phyloP scores from a whole-genome alignment of 441 rosid species.

The Bocquillonia castaneifolia region DNA sequence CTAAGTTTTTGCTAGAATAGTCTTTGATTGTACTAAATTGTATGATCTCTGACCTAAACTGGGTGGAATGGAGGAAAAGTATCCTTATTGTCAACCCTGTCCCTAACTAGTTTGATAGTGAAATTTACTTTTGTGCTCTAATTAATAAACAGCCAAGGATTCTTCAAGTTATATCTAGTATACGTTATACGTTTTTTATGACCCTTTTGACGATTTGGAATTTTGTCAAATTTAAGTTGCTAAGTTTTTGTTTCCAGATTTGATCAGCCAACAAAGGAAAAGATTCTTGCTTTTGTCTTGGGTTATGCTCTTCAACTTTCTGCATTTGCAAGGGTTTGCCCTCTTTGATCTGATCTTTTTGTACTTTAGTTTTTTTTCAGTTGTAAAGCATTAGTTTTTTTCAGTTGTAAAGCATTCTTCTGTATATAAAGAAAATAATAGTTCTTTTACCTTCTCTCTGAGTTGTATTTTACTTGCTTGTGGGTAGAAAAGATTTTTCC shows the following conservation, averaged over 20 bases:
- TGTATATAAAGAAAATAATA: background rate
- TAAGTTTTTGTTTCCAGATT: constrained; percentile 48
- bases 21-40: background rate
- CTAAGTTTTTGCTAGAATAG: background rate
- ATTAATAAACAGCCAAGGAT: background rate
- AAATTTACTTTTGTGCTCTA: background rate
- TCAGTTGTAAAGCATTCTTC: constrained; percentile 3
- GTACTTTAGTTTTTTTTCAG: background rate
- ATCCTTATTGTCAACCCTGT: background rate
- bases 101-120: background rate
- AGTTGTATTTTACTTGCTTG: background rate
- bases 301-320: constrained; percentile 56
- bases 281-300: constrained; percentile 57
- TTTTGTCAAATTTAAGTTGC: background rate
- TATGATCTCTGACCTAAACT: background rate
- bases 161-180: background rate
- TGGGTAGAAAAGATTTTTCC: background rate
- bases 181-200: background rate
- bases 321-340: constrained; percentile 69
- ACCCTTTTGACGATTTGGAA: background rate
- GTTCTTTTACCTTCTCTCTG: constrained; percentile 7
- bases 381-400: background rate
- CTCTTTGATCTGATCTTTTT: constrained; percentile 10
- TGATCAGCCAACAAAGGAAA: constrained; percentile 63
- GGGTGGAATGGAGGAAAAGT: background rate